Percentiles rank a stretch among this genome's conserved stretches.
These are phyloP conservation scores for Glebionis coronaria DNA, from an alignment of 129 eudicot genomes.

Conservation along the genomic window DNA sequence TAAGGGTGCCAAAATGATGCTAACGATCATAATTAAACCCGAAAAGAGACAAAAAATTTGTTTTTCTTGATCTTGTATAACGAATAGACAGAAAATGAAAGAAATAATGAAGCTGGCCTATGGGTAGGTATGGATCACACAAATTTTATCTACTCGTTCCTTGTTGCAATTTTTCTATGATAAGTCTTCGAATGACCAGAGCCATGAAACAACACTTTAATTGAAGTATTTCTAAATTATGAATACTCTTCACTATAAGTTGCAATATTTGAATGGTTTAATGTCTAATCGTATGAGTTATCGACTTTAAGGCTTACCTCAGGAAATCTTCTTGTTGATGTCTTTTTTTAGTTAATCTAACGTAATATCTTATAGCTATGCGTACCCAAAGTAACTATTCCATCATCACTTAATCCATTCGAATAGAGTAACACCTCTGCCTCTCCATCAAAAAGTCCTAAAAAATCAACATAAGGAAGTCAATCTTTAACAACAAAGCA, in stretches of 20 bases:
- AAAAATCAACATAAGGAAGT: no score
- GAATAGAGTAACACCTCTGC: no score
- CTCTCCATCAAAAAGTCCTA: no score
- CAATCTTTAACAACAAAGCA: no score
- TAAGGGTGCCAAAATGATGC: no score
- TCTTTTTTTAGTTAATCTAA: no score
- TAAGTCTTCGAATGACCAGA: conserved; percentile 63
- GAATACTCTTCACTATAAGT: conserved; percentile 70
- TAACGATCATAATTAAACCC: background rate
- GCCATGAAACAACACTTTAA: conserved; percentile 64
- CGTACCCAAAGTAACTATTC: no score
- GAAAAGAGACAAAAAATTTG: conserved; percentile 5
- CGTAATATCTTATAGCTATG: no score
- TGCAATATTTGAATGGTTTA: conserved; percentile 54
- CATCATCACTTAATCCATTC: no score
- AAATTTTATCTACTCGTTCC: background rate
- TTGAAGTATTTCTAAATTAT: conserved; percentile 34
- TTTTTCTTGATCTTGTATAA: conserved; percentile 6
- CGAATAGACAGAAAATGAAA: background rate
- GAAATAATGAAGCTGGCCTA: background rate
- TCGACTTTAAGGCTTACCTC: no score
- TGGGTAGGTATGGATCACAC: background rate
- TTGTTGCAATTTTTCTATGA: conserved; percentile 9
- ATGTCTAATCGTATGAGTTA: no score
- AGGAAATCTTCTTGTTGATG: no score